Evolutionary conservation across 208 protist species (phyloP).

Genomic region (Wallacemonas sp.): DNA sequence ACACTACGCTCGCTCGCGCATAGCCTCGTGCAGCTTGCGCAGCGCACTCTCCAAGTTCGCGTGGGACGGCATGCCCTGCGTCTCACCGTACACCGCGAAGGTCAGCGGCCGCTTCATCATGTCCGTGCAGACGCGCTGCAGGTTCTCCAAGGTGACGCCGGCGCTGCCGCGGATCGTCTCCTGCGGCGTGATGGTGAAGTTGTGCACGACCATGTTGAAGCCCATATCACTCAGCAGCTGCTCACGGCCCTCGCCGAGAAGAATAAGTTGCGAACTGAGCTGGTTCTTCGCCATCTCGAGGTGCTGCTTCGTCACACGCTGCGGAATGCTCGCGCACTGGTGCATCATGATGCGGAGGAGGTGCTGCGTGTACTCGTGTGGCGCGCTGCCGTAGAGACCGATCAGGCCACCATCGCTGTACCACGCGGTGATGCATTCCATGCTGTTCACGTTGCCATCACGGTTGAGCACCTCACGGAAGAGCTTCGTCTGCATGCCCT

Average conservation of each 20-base stretch:
- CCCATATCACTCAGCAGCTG: slow-evolving; percentile 90
- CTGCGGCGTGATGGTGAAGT: slow-evolving; percentile 74
- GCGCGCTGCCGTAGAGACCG: slow-evolving; percentile 86
- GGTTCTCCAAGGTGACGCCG: slow-evolving; percentile 66
- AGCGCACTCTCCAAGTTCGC: slow-evolving; percentile 52
- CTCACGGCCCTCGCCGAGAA: slow-evolving; percentile 80
- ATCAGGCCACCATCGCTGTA: slow-evolving; percentile 89
- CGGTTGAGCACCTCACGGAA: slow-evolving; percentile 89
- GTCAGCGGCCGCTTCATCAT: slow-evolving; percentile 72
- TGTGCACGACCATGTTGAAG: slow-evolving; percentile 83
- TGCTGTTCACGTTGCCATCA: slow-evolving; percentile 69
- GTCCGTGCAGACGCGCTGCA: slow-evolving; percentile 59
- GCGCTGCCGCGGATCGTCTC: slow-evolving; percentile 71
- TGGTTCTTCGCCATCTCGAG: slow-evolving; percentile 91
- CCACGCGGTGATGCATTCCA: slow-evolving; percentile 92
- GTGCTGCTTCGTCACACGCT: slow-evolving; percentile 71
- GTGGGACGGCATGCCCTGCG: slow-evolving; percentile 59
- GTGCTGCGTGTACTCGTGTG: slow-evolving; percentile 69
- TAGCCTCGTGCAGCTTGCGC: slow-evolving; percentile 40
- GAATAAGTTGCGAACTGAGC: slow-evolving; percentile 80
- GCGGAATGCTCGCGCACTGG: slow-evolving; percentile 76
- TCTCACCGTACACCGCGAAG: slow-evolving; percentile 82
- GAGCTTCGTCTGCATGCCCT: slow-evolving; percentile 92
- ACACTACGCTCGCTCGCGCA: slow-evolving; percentile 32
- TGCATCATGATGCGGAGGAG: slow-evolving; percentile 79